Evolutionary conservation across 225 moss, liverwort and hornwort genomes (phyloP), one percentile per base, ranked within the genome.

Genomic region (Straminergon stramineum): DNA sequence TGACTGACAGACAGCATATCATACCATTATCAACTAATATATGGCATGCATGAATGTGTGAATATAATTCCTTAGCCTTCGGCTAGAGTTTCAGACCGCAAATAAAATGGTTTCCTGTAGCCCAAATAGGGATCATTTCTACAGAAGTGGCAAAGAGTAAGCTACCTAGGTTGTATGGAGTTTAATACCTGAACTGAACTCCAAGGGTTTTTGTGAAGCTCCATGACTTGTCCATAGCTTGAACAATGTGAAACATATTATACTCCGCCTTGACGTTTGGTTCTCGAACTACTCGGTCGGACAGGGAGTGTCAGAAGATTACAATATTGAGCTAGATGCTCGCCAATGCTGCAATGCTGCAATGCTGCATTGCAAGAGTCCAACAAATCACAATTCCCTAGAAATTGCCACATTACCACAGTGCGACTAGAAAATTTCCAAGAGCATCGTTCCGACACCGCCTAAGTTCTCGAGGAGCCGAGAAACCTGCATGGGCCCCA

Each of bases 391-490:
- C 91, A 73, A 58, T 45, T 87, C 87, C 89, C 87, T 32, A 91
- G 91, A 61, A 74, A 27, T 84, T 32, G 83, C 60, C 74, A 71
- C 57, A 80, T 12, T 84, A 62, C 79, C 69, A 69, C 69, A n/a
- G n/a, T 69, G 69, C n/a, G 83, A 76, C 67, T 83, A 77, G 55
- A 75, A 85, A 74, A 81, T 41, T 87, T n/a, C 87, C 61, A 53
- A 55, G 76, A 83, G 61, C 87, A n/a, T 67, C 75, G 89, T 89
- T 86, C 91, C 91, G 91, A 91, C 91, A 89, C 83, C 89, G 86
- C 76, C 89, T 91, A 61, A 52, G 87, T 43, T 41, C 69, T 75
- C 87, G 84, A 84, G 84, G 62, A 87, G 87, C 12, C 43, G 67
- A 83, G 58, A 74, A 71, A 37, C 56, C 61, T 73, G 39, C 76